Percentiles rank a stretch among this genome's conserved stretches.
These are phyloP conservation scores for Hericium erinaceus DNA, from an alignment of 768 basidiomycete genomes.

Conservation along the genomic window DNA sequence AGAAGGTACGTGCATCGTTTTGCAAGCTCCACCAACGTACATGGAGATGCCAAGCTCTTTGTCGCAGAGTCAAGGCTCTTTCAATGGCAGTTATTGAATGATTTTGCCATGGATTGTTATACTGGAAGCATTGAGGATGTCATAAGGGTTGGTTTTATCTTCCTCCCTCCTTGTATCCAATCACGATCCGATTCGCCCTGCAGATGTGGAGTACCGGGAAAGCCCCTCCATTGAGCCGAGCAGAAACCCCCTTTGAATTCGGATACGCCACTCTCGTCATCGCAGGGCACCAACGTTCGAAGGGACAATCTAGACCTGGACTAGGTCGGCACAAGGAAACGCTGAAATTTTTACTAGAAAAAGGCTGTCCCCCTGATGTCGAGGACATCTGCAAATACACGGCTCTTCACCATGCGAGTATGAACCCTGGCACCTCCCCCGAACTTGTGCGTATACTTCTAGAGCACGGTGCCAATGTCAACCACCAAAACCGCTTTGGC, in stretches of 20 bases:
- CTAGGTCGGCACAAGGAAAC: conserved; percentile 23
- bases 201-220: background rate
- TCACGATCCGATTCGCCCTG: background rate
- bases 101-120: background rate
- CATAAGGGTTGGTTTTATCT: background rate
- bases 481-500: conserved; percentile 41
- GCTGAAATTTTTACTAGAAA: conserved; percentile 30
- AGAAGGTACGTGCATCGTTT: background rate
- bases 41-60: background rate
- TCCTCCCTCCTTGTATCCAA: background rate
- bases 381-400: conserved; percentile 41
- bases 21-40: too few relatives aligned
- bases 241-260: conserved; percentile 14
- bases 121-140: background rate
- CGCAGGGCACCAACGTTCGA: conserved; percentile 8
- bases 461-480: conserved; percentile 36
- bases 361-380: conserved; percentile 31
- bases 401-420: conserved; percentile 38
- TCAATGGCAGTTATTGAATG: background rate
- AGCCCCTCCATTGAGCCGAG: conserved; percentile 11
- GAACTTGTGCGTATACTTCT: conserved; percentile 32
- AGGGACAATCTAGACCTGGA: background rate
- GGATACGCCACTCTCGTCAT: conserved; percentile 13
- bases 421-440: conserved; percentile 16
- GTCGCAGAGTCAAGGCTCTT: background rate